phyloP scores from a whole-genome alignment of 768 basidiomycete genomes.

The Megacollybia marginata region DNA sequence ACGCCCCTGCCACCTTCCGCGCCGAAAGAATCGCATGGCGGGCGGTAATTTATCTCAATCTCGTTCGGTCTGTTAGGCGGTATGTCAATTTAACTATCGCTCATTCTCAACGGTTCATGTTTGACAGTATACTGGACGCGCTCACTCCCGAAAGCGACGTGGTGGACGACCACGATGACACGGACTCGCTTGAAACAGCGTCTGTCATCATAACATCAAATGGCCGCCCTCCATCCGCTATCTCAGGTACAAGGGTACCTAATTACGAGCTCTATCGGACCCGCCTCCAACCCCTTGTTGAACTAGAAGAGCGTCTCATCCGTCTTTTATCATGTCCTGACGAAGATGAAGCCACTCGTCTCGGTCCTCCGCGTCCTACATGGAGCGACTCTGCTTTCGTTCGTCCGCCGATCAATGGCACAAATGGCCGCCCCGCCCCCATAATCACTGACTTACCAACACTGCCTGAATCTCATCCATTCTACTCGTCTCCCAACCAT shows the following conservation, averaged over 20 bases:
- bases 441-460: constrained; percentile 36
- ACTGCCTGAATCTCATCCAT: constrained; percentile 32
- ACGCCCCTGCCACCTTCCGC: constrained; percentile 69
- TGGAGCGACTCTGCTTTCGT: constrained; percentile 28
- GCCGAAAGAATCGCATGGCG: constrained; percentile 83
- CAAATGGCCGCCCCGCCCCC: constrained; percentile 42
- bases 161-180: constrained; percentile 51
- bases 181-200: constrained; percentile 42
- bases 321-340: constrained; percentile 61
- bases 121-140: constrained; percentile 61
- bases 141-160: constrained; percentile 58
- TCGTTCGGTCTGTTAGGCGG: constrained; percentile 77
- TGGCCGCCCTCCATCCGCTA: constrained; percentile 44
- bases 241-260: constrained; percentile 40
- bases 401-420: constrained; percentile 12
- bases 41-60: constrained; percentile 81
- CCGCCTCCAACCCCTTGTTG: constrained; percentile 59
- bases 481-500: constrained; percentile 21
- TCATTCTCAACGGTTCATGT: not conserved
- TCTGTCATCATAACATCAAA: constrained; percentile 43
- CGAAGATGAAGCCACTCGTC: constrained; percentile 63
- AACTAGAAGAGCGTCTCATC: constrained; percentile 65
- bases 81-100: constrained; percentile 20
- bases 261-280: constrained; percentile 57
- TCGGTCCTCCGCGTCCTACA: constrained; percentile 29